A percentile compares a stretch with the other conserved stretches of the same genome.
Conservation (phyloP, 2,329 filamentous ascomycete species). For the Chrysosporium queenslandicum region DNA sequence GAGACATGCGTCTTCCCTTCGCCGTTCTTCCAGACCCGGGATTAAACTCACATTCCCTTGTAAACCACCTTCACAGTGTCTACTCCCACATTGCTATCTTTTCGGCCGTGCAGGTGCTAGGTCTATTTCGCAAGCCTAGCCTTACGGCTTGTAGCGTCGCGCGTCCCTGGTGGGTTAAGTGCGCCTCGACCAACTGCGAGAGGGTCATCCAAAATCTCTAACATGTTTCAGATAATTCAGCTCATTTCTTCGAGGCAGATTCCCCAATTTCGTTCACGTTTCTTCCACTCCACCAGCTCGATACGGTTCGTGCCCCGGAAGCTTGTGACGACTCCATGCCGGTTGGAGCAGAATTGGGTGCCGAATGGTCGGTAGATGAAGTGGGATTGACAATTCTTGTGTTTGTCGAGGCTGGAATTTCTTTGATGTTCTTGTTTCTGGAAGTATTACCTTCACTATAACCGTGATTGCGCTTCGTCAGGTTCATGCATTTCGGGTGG, state of each 20-base stretch:
- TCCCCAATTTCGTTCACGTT: neutral
- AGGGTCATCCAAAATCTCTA: too few relatives aligned
- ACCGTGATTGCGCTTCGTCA: neutral
- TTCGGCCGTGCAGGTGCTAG: too few relatives aligned
- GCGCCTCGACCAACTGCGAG: too few relatives aligned
- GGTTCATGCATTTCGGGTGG: neutral
- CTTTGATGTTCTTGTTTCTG: too few relatives aligned
- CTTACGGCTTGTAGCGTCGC: too few relatives aligned
- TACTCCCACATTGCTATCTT: too few relatives aligned
- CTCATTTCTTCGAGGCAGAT: neutral
- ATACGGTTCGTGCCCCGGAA: neutral
- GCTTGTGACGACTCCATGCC: neutral
- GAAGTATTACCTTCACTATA: neutral
- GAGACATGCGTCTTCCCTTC: neutral
- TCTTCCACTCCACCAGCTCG: conserved; percentile 7
- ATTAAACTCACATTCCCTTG: neutral
- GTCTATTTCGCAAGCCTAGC: too few relatives aligned
- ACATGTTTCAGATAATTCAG: neutral
- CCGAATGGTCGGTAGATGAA: neutral
- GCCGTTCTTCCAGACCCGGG: neutral
- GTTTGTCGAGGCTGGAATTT: conserved; percentile 5
- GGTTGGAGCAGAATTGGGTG: neutral
- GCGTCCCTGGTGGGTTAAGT: too few relatives aligned
- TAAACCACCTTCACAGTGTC: too few relatives aligned
- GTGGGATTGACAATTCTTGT: neutral